phyloP scores from a whole-genome alignment of 352 stramenopile species.

The Phytophthora cajani region DNA sequence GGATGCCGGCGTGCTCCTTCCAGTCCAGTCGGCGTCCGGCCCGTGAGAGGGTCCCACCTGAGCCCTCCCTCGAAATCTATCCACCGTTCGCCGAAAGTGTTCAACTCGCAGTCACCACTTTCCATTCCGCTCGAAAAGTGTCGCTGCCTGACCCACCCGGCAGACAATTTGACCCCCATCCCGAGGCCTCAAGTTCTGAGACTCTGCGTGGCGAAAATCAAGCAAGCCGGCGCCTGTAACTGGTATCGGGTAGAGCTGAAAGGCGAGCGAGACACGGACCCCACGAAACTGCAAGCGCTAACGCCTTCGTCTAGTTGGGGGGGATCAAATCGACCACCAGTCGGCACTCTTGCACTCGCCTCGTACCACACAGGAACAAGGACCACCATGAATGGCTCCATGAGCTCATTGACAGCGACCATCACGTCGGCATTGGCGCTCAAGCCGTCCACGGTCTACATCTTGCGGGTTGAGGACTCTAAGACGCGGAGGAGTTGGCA shows the following conservation, averaged over 20 bases:
- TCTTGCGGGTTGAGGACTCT: conserved; percentile 64
- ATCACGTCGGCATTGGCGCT: conserved; percentile 75
- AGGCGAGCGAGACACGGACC: conserved; percentile 13
- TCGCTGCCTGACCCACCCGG: background rate
- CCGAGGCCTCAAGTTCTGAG: too few species aligned
- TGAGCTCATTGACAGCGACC: conserved; percentile 56
- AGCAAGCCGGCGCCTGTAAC: conserved; percentile 34
- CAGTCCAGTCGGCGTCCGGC: conserved; percentile 27
- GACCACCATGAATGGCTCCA: conserved; percentile 46
- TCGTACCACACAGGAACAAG: conserved; percentile 8
- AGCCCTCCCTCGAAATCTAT: background rate
- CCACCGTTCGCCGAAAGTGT: background rate
- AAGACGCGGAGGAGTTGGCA: conserved; percentile 59
- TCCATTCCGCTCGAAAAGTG: conserved; percentile 4
- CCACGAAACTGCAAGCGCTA: conserved; percentile 19
- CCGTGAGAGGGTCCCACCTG: conserved; percentile 30
- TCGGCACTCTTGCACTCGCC: conserved; percentile 28
- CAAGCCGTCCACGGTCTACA: conserved; percentile 81
- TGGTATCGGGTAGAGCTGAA: conserved; percentile 18
- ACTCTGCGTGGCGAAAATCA: conserved; percentile 19
- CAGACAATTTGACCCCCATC: conserved; percentile 10
- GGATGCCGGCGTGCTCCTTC: background rate
- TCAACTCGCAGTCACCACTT: conserved; percentile 35
- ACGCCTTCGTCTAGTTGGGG: background rate
- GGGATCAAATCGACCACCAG: background rate